phyloP scores from a whole-genome alignment of 225 moss, liverwort and hornwort genomes.

The Polytrichum commune region DNA sequence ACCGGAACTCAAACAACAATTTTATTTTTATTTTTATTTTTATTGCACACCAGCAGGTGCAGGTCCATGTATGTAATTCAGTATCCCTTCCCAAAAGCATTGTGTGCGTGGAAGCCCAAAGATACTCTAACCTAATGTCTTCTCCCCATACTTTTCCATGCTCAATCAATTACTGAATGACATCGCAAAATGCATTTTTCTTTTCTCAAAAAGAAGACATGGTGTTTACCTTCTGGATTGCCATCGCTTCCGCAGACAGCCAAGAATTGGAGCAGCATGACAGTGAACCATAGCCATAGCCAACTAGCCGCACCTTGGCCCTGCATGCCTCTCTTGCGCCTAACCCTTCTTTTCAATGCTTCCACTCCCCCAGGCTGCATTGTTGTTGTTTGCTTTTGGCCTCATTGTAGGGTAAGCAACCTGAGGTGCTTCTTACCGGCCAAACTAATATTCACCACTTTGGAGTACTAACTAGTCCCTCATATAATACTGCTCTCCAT shows the following conservation, averaged over 20 bases:
- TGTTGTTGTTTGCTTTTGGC: slow-evolving; percentile 7
- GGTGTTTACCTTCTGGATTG: slow-evolving; percentile 48
- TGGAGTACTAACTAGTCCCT: too few species aligned
- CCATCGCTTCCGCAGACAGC: slow-evolving; percentile 28
- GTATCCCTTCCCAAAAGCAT: neutral
- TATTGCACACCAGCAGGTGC: neutral
- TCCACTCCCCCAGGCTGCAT: slow-evolving; percentile 1
- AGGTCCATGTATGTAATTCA: neutral
- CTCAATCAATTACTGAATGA: too few species aligned
- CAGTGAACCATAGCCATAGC: slow-evolving; percentile 16
- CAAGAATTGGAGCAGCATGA: slow-evolving; percentile 32
- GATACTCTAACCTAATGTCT: too few species aligned
- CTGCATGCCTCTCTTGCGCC: slow-evolving; percentile 30
- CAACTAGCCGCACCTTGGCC: slow-evolving; percentile 9
- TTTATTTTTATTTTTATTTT: too few species aligned
- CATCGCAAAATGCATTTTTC: neutral
- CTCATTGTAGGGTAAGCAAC: slow-evolving; percentile 19
- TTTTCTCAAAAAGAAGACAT: neutral
- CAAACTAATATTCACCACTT: neutral
- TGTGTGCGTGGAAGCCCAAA: neutral
- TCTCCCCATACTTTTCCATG: too few species aligned
- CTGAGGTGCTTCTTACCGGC: neutral
- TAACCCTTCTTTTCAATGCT: slow-evolving; percentile 22
- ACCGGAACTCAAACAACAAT: too few species aligned
- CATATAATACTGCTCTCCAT: too few species aligned